Base-by-base conservation (phyloP, 495 filamentous ascomycete species). In the Penicillium paxilli region DNA sequence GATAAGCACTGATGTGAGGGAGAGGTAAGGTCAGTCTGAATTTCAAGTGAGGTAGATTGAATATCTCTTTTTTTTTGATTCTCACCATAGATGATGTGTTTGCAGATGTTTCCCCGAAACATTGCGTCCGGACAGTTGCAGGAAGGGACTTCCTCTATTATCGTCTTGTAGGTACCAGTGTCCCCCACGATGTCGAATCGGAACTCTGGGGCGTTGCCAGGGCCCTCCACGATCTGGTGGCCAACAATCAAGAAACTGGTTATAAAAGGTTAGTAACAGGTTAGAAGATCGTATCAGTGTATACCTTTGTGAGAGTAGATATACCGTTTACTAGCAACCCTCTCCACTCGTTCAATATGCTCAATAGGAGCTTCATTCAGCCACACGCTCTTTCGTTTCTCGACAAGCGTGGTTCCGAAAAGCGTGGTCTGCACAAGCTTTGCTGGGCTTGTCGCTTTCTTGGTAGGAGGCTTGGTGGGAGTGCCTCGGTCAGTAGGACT, bases 91-190 rank as follows among this genome's bases (percentile, higher is more conserved):
- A 82, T 65, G 30, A 88, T 83, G 57, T 89, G 86, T 62, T 93
- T 93, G 79, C 89, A 93, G 55, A 90, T 86, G 51, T 87, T 83
- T 12, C 83, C 80, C 23, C 80, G 76, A 12, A 9, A 32, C 24
- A n/a, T 49, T 7, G 67, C 73, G 64, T 88, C 82, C 0, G 87
- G 87, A 64, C 89, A 92, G 38, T 75, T 74, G 67, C 90, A 95
- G n/a, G 40, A 66, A 0, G 88, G 87, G 35, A 76, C 60, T 22
- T 78, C 73, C 52, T 65, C 63, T 45, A 89, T 84, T 1, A 68
- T 68, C 16, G 81, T 72, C 7, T 73, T 82, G 71, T 95, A 95
- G 42, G 92, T 91, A 5, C 89, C 89, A 4, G 85, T 90, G 4
- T 85, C 80, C 21, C 90, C 90, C 11, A 86, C 85, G 44, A 95